phyloP scores from a whole-genome alignment of 2,329 filamentous ascomycete genomes.

The Capronia americana region DNA sequence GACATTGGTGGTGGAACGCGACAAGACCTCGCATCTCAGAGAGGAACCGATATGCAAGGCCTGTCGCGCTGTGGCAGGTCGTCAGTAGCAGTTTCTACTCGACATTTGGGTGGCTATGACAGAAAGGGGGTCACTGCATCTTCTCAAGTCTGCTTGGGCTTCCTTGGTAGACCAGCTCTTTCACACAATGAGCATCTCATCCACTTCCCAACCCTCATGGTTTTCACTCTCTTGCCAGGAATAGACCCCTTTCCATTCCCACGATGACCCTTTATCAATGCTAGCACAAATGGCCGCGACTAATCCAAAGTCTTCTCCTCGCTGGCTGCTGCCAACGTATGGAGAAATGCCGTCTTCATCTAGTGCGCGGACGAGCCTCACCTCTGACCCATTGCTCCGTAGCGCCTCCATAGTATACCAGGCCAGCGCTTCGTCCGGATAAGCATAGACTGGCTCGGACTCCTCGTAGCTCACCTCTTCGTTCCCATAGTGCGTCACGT shows the following conservation, averaged over 20 bases:
- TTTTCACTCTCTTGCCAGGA: constrained; percentile 20
- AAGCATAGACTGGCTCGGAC: constrained; percentile 2
- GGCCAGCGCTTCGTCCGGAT: constrained; percentile 13
- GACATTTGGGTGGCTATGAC: background rate
- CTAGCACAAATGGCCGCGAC: constrained; percentile 12
- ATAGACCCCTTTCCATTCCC: constrained; percentile 17
- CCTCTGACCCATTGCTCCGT: background rate
- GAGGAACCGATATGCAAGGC: background rate
- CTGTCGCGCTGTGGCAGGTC: background rate
- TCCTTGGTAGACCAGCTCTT: background rate
- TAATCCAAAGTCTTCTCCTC: constrained; percentile 7
- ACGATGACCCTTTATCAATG: background rate
- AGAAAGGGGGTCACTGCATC: background rate
- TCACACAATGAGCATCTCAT: constrained; percentile 10
- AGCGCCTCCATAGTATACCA: constrained; percentile 6
- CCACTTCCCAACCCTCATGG: constrained; percentile 8
- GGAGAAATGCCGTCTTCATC: constrained; percentile 12
- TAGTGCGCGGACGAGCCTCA: constrained; percentile 11
- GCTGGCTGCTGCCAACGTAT: constrained; percentile 8
- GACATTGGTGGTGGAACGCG: background rate
- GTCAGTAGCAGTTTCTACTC: background rate
- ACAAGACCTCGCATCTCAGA: background rate
- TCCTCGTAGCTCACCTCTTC: constrained; percentile 3
- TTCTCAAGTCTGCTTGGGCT: background rate
- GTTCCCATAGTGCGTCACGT: constrained; percentile 4